These are phyloP conservation scores for Oryza longistaminata DNA, from an alignment of 176 grass and related monocot species.

Conservation along the genomic window DNA sequence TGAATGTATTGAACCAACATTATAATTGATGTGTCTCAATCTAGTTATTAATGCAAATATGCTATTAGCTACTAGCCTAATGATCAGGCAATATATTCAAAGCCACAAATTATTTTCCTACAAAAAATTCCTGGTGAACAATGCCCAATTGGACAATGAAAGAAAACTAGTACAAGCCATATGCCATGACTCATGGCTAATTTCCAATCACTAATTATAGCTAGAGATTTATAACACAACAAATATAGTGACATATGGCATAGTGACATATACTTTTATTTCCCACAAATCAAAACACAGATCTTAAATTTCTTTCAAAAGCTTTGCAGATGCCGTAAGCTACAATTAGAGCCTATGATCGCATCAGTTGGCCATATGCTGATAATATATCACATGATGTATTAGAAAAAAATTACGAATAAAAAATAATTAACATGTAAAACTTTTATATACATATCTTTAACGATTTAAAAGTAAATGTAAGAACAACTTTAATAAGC, in stretches of 20 bases:
- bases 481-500: too few relatives aligned
- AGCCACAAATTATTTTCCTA: not conserved
- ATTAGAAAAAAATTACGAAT: too few relatives aligned
- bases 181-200: not conserved
- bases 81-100: not conserved
- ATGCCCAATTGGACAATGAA: not conserved
- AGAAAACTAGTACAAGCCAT: not conserved
- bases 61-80: not conserved
- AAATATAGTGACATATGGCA: too few relatives aligned
- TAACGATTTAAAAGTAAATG: too few relatives aligned
- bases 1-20: not conserved
- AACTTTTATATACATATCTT: too few relatives aligned
- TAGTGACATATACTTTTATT: too few relatives aligned
- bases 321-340: not conserved
- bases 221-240: too few relatives aligned
- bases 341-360: not conserved
- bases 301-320: not conserved
- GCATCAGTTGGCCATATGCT: too few relatives aligned
- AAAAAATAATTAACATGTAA: too few relatives aligned
- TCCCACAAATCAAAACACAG: too few relatives aligned
- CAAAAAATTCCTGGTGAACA: not conserved
- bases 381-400: too few relatives aligned
- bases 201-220: not conserved
- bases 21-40: not conserved
- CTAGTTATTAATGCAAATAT: not conserved